Conservation (phyloP, 257 asterid genomes). For the Solanum clarkiae region DNA sequence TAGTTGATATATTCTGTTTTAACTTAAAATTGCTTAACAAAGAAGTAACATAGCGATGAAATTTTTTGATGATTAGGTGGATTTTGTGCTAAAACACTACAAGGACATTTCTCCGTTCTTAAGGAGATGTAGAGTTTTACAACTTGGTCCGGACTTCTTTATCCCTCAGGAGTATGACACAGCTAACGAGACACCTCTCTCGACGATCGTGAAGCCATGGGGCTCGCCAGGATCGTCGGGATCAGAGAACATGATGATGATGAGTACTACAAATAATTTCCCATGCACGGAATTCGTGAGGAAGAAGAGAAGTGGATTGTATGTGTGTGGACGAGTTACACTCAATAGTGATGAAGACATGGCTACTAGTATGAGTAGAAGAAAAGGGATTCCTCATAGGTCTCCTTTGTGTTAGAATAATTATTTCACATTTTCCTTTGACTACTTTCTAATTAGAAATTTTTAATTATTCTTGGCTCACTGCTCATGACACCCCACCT, state of each 20-base stretch:
- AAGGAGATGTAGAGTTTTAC: slow-evolving; percentile 62
- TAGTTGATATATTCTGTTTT: not conserved
- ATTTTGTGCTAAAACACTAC: slow-evolving; percentile 59
- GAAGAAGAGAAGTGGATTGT: slow-evolving; percentile 72
- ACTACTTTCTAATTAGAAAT: not conserved
- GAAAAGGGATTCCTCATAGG: slow-evolving; percentile 94
- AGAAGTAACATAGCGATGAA: not conserved
- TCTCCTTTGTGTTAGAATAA: slow-evolving; percentile 70
- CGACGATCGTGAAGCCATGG: slow-evolving; percentile 48
- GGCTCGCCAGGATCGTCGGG: slow-evolving; percentile 35
- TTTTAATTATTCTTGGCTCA: not conserved
- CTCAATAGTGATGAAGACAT: slow-evolving; percentile 46
- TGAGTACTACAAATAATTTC: slow-evolving; percentile 13
- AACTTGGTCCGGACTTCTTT: slow-evolving; percentile 82
- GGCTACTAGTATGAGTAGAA: slow-evolving; percentile 79
- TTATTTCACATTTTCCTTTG: not conserved
- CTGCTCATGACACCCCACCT: not conserved
- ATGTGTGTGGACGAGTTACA: slow-evolving; percentile 52
- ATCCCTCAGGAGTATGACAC: slow-evolving; percentile 80
- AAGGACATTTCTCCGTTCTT: slow-evolving; percentile 63
- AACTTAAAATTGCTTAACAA: not conserved
- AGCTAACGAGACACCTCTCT: slow-evolving; percentile 49
- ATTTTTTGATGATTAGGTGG: slow-evolving; percentile 36
- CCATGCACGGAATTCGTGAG: slow-evolving; percentile 60
- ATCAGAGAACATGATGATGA: slow-evolving; percentile 48